Evolutionary conservation across 768 basidiomycete genomes (phyloP), one percentile per base, ranked within the genome.

Genomic region (Auriculariales sp.): DNA sequence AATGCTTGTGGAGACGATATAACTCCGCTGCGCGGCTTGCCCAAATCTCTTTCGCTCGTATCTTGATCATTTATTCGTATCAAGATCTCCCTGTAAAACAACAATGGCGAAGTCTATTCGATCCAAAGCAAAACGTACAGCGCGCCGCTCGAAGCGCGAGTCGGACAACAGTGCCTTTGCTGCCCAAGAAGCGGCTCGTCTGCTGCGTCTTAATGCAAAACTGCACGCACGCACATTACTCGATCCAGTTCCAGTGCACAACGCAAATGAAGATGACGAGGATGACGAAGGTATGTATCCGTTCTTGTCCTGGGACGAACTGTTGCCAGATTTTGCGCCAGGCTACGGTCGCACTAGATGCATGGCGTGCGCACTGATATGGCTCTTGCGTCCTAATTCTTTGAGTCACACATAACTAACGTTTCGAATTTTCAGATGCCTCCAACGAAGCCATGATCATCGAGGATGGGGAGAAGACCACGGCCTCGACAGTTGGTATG

Each of bases 21-120:
- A n/a, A n/a, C n/a, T n/a, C n/a, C n/a, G n/a, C n/a, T n/a, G n/a
- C n/a, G n/a, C n/a, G n/a, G n/a, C n/a, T n/a, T n/a, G n/a, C n/a
- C n/a, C n/a, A n/a, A n/a, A n/a, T n/a, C n/a, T n/a, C n/a, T n/a
- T n/a, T n/a, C n/a, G n/a, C n/a, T n/a, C n/a, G n/a, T n/a, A n/a
- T n/a, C n/a, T n/a, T n/a, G n/a, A n/a, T n/a, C n/a, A n/a, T n/a
- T n/a, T n/a, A n/a, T n/a, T n/a, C n/a, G n/a, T n/a, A n/a, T n/a
- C n/a, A n/a, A n/a, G n/a, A n/a, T n/a, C n/a, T n/a, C n/a, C n/a
- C n/a, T n/a, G n/a, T n/a, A n/a, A n/a, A n/a, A n/a, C n/a, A n/a
- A 44, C 39, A 28, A 88, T 91, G 87, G 87, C 83, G 35, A 91
- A 91, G 71, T 88, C 85, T 36, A 72, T 77, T 33, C 71, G 88